Base-by-base conservation (phyloP, 768 basidiomycete species). In the Pleurotus pulmonarius region DNA sequence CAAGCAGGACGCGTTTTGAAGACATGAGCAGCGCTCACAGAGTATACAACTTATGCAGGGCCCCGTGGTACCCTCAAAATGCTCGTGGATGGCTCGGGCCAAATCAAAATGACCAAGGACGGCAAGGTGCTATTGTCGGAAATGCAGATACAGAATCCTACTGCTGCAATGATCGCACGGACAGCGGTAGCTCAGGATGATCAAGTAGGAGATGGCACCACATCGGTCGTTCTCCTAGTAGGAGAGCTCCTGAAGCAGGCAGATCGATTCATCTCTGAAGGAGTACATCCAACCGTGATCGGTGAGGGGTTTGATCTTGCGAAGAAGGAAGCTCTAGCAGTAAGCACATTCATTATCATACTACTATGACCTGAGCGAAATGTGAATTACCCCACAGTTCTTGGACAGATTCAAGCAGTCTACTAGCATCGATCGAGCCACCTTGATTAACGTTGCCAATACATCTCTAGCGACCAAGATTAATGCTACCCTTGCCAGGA, bases 71-170 rank as follows among this genome's bases (percentile, higher is more conserved):
- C 97, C 0, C 82, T 98, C 63, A 99, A 99, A 80, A 98, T 99
- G 96, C 86, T 99, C 52, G 97, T 99, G 43, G 97, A 98, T 72
- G 97, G 97, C 56, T 81, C 95, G 12, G 97, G 97, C 8, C 92
- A 94, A 75, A 95, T 99, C 72, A 99, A 98, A 82, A 95, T 99
- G 92, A 98, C 97, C 61, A 99, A 98, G 79, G 97, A 98, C 67
- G 97, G 97, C 60, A 99, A 99, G 76, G 96, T 98, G 41, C 75
- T 99, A 56, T 80, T 99, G 57, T 96, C 94, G 41, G 97, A 99
- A 76, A 99, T 99, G 97, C 97, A 98, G 76, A 99, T 99, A 64
- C 90, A 92, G 74, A 98, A 99, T 70, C 97, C 97, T 26, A 98
- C 97, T 3, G 97, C 97, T 15, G 95, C 97, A 29, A 96, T 99